Conservation (phyloP, 352 stramenopile species). For the Globisporangium apiculatum region DNA sequence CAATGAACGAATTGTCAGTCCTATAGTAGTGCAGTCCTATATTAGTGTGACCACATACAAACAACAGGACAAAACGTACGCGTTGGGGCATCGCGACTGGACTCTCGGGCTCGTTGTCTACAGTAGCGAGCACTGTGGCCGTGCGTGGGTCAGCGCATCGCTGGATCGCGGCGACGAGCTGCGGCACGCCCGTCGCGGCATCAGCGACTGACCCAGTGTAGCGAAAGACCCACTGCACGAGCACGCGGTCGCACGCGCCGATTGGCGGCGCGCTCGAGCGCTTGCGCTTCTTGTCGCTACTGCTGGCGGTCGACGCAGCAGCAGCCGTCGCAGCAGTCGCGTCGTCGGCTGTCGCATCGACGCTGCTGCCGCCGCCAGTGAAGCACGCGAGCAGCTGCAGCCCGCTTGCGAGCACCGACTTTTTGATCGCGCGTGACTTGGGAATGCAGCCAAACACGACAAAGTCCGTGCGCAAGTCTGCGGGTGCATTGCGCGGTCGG, state of each 20-base stretch:
- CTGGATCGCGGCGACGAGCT: slow-evolving; percentile 34
- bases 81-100: slow-evolving; percentile 16
- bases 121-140: neutral
- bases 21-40: neutral
- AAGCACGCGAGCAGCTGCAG: slow-evolving; percentile 12
- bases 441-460: slow-evolving; percentile 12
- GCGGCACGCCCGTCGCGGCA: slow-evolving; percentile 20
- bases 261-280: neutral
- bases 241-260: slow-evolving; percentile 13
- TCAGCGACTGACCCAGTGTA: slow-evolving; percentile 20
- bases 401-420: slow-evolving; percentile 6
- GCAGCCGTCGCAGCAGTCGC: neutral
- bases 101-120: neutral
- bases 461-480: slow-evolving; percentile 5
- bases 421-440: slow-evolving; percentile 11
- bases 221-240: slow-evolving; percentile 47
- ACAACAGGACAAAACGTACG: slow-evolving; percentile 11
- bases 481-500: neutral
- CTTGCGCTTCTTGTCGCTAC: slow-evolving; percentile 11
- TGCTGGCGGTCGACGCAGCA: too few species aligned
- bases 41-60: too few species aligned
- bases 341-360: neutral
- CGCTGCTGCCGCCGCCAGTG: neutral
- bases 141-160: slow-evolving; percentile 32
- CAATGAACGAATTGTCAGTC: slow-evolving; percentile 21